Percentiles rank a stretch among this genome's conserved stretches.
Evolutionary conservation across 2,329 filamentous ascomycete genomes (phyloP).

Genomic region (Fusarium concolor): DNA sequence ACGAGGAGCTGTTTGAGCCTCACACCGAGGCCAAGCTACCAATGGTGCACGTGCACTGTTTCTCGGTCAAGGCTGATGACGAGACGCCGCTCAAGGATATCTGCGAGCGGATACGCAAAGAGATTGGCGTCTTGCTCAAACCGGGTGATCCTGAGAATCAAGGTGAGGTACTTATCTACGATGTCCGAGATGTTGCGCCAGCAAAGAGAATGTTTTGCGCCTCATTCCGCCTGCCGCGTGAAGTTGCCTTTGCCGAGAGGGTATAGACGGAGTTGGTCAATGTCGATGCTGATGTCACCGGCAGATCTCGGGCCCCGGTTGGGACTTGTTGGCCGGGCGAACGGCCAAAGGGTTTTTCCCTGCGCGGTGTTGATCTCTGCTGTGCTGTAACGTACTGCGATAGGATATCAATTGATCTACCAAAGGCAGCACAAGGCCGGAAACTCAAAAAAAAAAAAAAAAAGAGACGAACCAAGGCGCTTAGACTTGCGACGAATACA

Average conservation of each 20-base stretch:
- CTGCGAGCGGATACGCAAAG: slow-evolving; percentile 54
- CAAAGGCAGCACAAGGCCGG: slow-evolving; percentile 12
- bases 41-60: slow-evolving; percentile 94
- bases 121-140: slow-evolving; percentile 56
- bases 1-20: slow-evolving; percentile 73
- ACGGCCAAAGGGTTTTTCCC: slow-evolving; percentile 17
- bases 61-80: slow-evolving; percentile 83
- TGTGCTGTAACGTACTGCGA: slow-evolving; percentile 7
- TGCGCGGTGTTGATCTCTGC: no score
- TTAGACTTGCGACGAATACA: slow-evolving; percentile 19
- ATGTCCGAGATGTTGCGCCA: slow-evolving; percentile 89
- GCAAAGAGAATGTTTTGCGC: slow-evolving; percentile 98
- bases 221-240: slow-evolving; percentile 84
- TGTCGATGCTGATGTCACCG: slow-evolving; percentile 16
- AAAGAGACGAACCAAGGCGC: slow-evolving; percentile 6
- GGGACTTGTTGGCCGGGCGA: slow-evolving; percentile 17
- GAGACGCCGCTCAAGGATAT: slow-evolving; percentile 70
- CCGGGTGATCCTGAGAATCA: slow-evolving; percentile 60
- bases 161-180: slow-evolving; percentile 67
- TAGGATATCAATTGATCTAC: slow-evolving; percentile 15
- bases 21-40: slow-evolving; percentile 73
- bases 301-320: slow-evolving; percentile 28
- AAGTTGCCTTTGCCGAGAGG: slow-evolving; percentile 78
- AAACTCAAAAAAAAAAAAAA: slow-evolving; percentile 9
- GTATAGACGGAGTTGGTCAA: slow-evolving; percentile 29